Evolutionary conservation across 306 rosid species (phyloP).

Genomic region (Quillaja saponaria): DNA sequence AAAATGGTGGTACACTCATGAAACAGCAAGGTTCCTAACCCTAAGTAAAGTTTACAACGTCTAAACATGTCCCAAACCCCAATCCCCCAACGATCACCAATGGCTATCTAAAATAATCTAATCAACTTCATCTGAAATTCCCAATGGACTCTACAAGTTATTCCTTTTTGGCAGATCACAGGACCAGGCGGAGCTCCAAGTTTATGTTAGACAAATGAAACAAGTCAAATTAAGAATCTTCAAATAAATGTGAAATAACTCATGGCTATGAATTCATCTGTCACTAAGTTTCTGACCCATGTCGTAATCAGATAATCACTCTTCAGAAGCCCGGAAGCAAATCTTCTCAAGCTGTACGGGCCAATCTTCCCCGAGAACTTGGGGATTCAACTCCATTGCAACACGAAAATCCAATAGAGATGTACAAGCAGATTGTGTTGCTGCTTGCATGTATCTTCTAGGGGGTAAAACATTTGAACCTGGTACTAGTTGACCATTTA

Average conservation of each 20-base stretch:
- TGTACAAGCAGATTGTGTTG: constrained; percentile 33
- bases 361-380: constrained; percentile 81
- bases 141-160: constrained; percentile 38
- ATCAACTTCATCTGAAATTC: constrained; percentile 30
- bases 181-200: constrained; percentile 31
- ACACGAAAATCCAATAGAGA: constrained; percentile 63
- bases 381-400: constrained; percentile 79
- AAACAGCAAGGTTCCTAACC: constrained; percentile 38
- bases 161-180: constrained; percentile 37
- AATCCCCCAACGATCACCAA: constrained; percentile 44
- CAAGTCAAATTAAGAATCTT: constrained; percentile 39
- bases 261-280: constrained; percentile 32
- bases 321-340: constrained; percentile 59
- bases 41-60: constrained; percentile 45
- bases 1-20: constrained; percentile 34
- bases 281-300: constrained; percentile 24
- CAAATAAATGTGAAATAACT: constrained; percentile 36
- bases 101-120: constrained; percentile 51
- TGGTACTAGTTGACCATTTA: constrained; percentile 20
- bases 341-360: constrained; percentile 81
- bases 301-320: constrained; percentile 41
- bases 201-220: constrained; percentile 34
- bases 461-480: constrained; percentile 39
- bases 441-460: constrained; percentile 44
- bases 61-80: constrained; percentile 44